phyloP scores from a whole-genome alignment of 192 early-diverging fungal species.

The Coemansia sp. region DNA sequence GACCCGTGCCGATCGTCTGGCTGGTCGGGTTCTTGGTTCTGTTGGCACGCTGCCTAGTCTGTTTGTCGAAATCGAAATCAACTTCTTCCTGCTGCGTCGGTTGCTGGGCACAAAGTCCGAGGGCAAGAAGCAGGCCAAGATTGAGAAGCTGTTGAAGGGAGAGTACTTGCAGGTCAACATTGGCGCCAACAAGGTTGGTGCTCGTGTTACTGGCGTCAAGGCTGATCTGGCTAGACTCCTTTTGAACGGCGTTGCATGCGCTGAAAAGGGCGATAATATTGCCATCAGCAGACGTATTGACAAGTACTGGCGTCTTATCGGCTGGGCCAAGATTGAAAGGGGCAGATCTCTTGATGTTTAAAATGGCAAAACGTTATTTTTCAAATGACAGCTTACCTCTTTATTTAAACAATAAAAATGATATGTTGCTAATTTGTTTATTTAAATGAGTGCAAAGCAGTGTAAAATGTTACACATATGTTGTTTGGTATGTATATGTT shows the following conservation, averaged over 20 bases:
- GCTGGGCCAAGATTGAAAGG: constrained; percentile 95
- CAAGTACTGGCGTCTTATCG: constrained; percentile 98
- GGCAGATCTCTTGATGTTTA: constrained; percentile 56
- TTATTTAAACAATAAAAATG: too few relatives aligned
- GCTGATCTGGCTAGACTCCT: constrained; percentile 92
- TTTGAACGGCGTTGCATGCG: constrained; percentile 88
- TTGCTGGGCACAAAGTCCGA: constrained; percentile 96
- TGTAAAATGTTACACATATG: too few relatives aligned
- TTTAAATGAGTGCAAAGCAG: too few relatives aligned
- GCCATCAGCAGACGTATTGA: constrained; percentile 94
- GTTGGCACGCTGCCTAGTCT: constrained; percentile 91
- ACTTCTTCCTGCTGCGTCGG: constrained; percentile 94
- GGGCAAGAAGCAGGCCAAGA: constrained; percentile 98
- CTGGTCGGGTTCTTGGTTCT: constrained; percentile 91
- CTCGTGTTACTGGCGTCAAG: constrained; percentile 91
- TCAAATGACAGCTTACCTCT: too few relatives aligned
- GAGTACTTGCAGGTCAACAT: constrained; percentile 97
- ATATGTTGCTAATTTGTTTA: too few relatives aligned
- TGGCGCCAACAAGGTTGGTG: constrained; percentile 92
- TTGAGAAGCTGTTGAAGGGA: constrained; percentile 86
- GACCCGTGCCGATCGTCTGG: constrained; percentile 93
- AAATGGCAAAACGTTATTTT: too few relatives aligned
- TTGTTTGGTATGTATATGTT: too few relatives aligned
- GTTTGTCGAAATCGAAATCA: constrained; percentile 94
- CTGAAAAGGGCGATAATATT: constrained; percentile 94